These are phyloP conservation scores for Xylariaceae sp. DNA, from an alignment of 2,329 filamentous ascomycete species.

Conservation along the genomic window DNA sequence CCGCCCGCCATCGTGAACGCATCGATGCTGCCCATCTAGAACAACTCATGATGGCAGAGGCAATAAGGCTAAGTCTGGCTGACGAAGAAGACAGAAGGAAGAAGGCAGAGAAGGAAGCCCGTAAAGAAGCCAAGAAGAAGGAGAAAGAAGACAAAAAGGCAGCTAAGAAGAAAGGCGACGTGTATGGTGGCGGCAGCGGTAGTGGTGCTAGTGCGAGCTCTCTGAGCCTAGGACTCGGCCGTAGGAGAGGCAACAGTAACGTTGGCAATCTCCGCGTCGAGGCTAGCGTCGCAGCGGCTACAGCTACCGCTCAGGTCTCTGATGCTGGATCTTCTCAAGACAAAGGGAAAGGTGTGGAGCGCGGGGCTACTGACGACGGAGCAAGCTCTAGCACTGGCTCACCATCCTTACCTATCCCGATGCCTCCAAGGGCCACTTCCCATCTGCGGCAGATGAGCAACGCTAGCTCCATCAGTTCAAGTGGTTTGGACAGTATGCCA, in stretches of 20 bases:
- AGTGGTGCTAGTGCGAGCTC: conserved; percentile 61
- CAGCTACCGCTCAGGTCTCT: conserved; percentile 32
- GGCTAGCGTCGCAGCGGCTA: conserved; percentile 47
- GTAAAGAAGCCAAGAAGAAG: conserved; percentile 79
- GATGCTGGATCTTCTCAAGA: conserved; percentile 34
- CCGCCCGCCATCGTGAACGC: conserved; percentile 28
- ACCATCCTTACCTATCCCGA: conserved; percentile 43
- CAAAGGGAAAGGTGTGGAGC: conserved; percentile 72
- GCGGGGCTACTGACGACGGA: conserved; percentile 32
- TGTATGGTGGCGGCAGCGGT: conserved; percentile 41
- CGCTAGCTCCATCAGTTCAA: conserved; percentile 80
- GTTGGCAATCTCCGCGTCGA: conserved; percentile 60
- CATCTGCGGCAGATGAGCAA: conserved; percentile 83
- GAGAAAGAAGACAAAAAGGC: conserved; percentile 82
- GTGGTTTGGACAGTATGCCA: conserved; percentile 63
- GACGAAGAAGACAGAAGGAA: conserved; percentile 89
- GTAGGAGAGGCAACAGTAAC: conserved; percentile 58
- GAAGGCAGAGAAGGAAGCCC: conserved; percentile 76
- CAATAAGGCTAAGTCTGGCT: conserved; percentile 84
- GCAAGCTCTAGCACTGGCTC: conserved; percentile 34
- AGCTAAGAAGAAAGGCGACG: conserved; percentile 58
- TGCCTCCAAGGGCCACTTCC: conserved; percentile 60
- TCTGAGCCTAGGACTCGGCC: conserved; percentile 59
- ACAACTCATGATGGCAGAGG: conserved; percentile 98
- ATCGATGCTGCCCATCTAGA: conserved; percentile 67